A percentile compares a stretch with the other conserved stretches of the same genome.
phyloP scores from a whole-genome alignment of 345 rosid genomes.

The rapeseed (Brassica napus) region Da-Ae NC_063434.1:1479501-1480000 shows the following conservation, averaged over 20 bases:
- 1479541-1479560: background rate
- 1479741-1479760: background rate
- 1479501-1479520: background rate
- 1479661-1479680: background rate
- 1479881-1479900: no score
- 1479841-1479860: no score
- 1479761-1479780: background rate
- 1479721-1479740: background rate
- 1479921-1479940: no score
- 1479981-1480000: no score
- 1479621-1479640: background rate
- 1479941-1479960: no score
- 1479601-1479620: background rate
- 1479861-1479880: no score
- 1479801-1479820: background rate
- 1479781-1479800: background rate
- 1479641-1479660: background rate
- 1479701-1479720: background rate
- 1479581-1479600: background rate
- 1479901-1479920: conserved; percentile 19
- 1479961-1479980: no score
- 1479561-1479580: background rate
- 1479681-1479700: background rate
- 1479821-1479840: no score
- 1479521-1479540: background rate